These are phyloP conservation scores for Arabis alpina DNA, from an alignment of 345 rosid genomes.

Conservation along the genomic window DNA sequence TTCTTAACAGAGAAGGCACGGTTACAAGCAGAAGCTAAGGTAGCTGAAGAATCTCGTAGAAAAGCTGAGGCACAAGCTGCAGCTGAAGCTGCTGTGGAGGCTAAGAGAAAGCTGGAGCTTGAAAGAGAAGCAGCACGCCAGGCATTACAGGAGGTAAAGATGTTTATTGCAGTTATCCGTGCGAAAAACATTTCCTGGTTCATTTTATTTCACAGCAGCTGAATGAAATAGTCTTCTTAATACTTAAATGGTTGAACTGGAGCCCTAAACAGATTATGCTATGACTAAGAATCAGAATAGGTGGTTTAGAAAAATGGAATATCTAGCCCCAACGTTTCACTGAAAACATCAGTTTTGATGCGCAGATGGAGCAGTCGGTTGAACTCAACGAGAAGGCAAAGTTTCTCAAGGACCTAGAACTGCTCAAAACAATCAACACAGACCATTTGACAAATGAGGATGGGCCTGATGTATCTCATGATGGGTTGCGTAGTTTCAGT, in stretches of 20 bases:
- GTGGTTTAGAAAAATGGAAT: constrained; percentile 1
- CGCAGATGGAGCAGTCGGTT: constrained; percentile 91
- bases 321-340: not conserved
- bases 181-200: not conserved
- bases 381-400: constrained; percentile 76
- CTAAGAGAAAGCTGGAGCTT: constrained; percentile 68
- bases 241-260: too few relatives aligned
- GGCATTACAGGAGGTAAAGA: constrained; percentile 70
- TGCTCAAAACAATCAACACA: constrained; percentile 51
- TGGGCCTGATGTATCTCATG: constrained; percentile 49
- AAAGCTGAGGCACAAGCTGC: constrained; percentile 80
- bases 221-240: not conserved
- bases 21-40: constrained; percentile 83
- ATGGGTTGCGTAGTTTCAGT: constrained; percentile 67
- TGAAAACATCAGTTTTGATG: constrained; percentile 4
- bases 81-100: constrained; percentile 58
- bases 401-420: constrained; percentile 77
- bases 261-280: not conserved
- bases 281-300: constrained; percentile 9
- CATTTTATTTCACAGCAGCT: not conserved
- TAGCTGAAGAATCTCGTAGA: constrained; percentile 79
- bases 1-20: constrained; percentile 68
- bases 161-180: not conserved
- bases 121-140: constrained; percentile 95
- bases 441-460: constrained; percentile 54